These are phyloP conservation scores for Talaromyces nanjingensis DNA, from an alignment of 495 filamentous ascomycete genomes.

Conservation along the genomic window DNA sequence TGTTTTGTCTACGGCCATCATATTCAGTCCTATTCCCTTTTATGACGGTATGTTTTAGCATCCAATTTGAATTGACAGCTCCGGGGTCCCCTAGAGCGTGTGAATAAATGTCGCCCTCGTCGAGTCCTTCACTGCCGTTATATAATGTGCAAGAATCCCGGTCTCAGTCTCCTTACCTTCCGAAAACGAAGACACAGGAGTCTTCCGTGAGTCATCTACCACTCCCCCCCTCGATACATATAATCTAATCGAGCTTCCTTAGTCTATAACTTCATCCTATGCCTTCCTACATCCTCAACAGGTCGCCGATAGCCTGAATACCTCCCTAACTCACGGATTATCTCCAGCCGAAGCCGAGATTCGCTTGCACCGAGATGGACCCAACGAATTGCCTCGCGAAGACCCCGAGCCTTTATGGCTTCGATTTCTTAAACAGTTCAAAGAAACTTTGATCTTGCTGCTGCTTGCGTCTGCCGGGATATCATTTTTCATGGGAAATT, in stretches of 20 bases:
- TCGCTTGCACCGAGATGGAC: conserved; percentile 71
- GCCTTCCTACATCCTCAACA: conserved; percentile 64
- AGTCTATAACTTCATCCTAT: conserved; percentile 55
- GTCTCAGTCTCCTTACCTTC: conserved; percentile 29
- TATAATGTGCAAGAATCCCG: conserved; percentile 40
- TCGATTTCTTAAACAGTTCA: conserved; percentile 93
- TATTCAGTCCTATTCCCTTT: not conserved
- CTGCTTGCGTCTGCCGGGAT: conserved; percentile 83
- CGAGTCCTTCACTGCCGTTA: conserved; percentile 41
- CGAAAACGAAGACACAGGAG: conserved; percentile 14
- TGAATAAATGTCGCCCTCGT: conserved; percentile 56
- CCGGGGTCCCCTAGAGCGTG: conserved; percentile 24
- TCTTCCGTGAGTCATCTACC: conserved; percentile 5
- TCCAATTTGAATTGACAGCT: conserved; percentile 6
- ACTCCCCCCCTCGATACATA: not conserved
- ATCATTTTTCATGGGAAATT: conserved; percentile 88
- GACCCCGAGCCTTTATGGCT: conserved; percentile 91
- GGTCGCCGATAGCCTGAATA: conserved; percentile 68
- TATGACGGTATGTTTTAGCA: conserved; percentile 22
- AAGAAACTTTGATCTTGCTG: conserved; percentile 84
- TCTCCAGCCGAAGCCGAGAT: conserved; percentile 71
- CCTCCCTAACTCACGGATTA: conserved; percentile 78
- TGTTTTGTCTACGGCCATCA: not conserved
- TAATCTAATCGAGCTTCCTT: not conserved
- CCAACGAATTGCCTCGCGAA: conserved; percentile 91